These are phyloP conservation scores for Cryptococcus depauperatus DNA, from an alignment of 1,284 basidiomycete species.

Conservation along the genomic window DNA sequence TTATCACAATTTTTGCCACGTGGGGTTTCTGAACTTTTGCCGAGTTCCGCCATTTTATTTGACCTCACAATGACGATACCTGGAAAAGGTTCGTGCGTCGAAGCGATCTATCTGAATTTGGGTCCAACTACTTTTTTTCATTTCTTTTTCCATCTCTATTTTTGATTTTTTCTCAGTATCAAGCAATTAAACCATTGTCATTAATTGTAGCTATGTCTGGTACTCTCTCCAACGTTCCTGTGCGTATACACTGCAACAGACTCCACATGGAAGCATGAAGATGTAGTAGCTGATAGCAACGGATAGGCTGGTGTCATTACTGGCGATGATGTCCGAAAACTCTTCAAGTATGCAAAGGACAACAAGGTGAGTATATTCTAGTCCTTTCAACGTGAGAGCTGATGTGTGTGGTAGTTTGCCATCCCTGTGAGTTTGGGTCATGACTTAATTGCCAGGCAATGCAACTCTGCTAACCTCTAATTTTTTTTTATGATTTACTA, in stretches of 20 bases:
- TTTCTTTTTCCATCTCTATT: not conserved
- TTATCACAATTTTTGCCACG: not conserved
- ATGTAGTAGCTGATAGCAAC: not conserved
- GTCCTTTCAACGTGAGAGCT: slow-evolving; percentile 8
- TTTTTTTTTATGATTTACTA: not conserved
- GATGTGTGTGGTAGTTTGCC: slow-evolving; percentile 57
- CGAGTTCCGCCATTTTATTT: not conserved
- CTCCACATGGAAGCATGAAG: not conserved
- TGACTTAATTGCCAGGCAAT: not conserved
- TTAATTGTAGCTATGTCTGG: slow-evolving; percentile 22
- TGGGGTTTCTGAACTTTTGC: not conserved
- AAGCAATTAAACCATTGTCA: not conserved
- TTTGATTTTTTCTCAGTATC: not conserved
- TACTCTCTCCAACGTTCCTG: slow-evolving; percentile 40
- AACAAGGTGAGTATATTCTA: slow-evolving; percentile 55
- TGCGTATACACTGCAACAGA: slow-evolving; percentile 17
- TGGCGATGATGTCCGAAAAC: slow-evolving; percentile 75
- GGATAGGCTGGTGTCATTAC: slow-evolving; percentile 73
- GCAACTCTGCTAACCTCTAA: not conserved
- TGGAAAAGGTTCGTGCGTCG: not conserved
- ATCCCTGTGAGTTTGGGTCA: slow-evolving; percentile 57
- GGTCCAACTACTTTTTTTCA: not conserved
- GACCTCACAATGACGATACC: not conserved
- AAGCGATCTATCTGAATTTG: not conserved
- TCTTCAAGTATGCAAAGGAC: slow-evolving; percentile 79